phyloP scores from a whole-genome alignment of 176 grass and related monocot genomes.

The Musa beccarii region DNA sequence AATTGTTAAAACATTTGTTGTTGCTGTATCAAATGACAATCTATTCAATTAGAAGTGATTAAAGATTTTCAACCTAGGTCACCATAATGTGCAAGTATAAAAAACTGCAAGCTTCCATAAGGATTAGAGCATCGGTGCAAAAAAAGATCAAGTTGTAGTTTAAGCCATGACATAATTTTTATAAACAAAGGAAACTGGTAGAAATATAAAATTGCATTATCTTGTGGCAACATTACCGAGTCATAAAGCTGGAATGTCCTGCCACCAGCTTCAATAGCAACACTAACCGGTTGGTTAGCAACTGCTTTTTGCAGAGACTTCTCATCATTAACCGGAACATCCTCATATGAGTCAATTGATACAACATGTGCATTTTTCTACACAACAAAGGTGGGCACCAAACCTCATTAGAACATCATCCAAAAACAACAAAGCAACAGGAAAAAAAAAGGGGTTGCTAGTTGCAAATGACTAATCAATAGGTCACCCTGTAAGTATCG shows the following conservation, averaged over 20 bases:
- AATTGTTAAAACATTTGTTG: no score
- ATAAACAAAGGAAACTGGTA: no score
- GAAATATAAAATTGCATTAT: neutral
- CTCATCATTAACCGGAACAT: slow-evolving; percentile 27
- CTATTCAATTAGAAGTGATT: no score
- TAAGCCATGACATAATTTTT: neutral
- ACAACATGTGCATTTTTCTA: slow-evolving; percentile 29
- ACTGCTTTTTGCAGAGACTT: slow-evolving; percentile 30
- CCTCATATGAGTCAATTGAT: slow-evolving; percentile 28
- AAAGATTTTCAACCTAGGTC: no score
- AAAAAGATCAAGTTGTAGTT: neutral
- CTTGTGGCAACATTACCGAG: slow-evolving; percentile 21
- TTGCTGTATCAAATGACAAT: no score
- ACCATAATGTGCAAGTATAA: no score
- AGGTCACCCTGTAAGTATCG: slow-evolving; percentile 27
- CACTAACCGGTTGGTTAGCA: slow-evolving; percentile 38
- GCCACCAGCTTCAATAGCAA: slow-evolving; percentile 29
- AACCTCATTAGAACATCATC: neutral
- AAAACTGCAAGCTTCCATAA: no score
- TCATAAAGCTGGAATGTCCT: slow-evolving; percentile 28
- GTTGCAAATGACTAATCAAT: neutral
- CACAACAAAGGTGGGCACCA: neutral
- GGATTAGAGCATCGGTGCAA: no score
- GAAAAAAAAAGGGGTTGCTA: neutral
- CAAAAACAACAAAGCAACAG: neutral